Evolutionary conservation across 1,284 basidiomycete genomes (phyloP), one percentile per base, ranked within the genome.

Genomic region (Trichosporon asahii): DNA sequence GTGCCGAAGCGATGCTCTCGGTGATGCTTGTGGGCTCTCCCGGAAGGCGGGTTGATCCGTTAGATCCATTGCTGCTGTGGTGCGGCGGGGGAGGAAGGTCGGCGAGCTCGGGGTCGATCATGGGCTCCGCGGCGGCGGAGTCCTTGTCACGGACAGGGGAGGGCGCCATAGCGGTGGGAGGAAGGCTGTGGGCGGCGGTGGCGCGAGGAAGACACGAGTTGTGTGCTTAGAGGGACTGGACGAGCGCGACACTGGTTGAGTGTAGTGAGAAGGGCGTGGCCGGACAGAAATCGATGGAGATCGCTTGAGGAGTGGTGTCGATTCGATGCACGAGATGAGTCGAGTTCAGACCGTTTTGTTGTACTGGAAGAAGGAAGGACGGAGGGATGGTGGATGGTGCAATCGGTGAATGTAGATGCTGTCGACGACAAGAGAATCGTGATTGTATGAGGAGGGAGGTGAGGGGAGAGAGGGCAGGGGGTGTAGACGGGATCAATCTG

Each of bases 1-100:
- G 81, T 9, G 81, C 81, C 7, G 71, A 72, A 5, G 78, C 78
- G 25, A 82, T 82, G 1, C 76, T 76, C 67, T 80, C 78, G 21
- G 76, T 77, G 61, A 82, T 80, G 46, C 72, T 68, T 72, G 77
- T 77, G 11, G 76, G 67, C 49, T 73, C 73, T 9, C 73, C 75
- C 2, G 75, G 73, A 11, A 71, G 71, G 15, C 69, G 63, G 2
- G 67, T 33, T 15, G 68, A 65, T 3, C 66, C 53, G 25, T 64
- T 29, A 0, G 73, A 64, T 46, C 71, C 70, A 64, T 72, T 73
- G 29, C 66, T 25, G 33, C 55, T 66, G 57, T 73, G 73, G 66
- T 74, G 76, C 21, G 75, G 74, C 8, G 78, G 78, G 27, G 76
- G 69, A 23, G 79, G 77, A 2, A 78, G 71, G 73, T 76, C 73